Base-by-base conservation (phyloP, 108 stramenopile genomes). In the Ochromonas danica region DNA sequence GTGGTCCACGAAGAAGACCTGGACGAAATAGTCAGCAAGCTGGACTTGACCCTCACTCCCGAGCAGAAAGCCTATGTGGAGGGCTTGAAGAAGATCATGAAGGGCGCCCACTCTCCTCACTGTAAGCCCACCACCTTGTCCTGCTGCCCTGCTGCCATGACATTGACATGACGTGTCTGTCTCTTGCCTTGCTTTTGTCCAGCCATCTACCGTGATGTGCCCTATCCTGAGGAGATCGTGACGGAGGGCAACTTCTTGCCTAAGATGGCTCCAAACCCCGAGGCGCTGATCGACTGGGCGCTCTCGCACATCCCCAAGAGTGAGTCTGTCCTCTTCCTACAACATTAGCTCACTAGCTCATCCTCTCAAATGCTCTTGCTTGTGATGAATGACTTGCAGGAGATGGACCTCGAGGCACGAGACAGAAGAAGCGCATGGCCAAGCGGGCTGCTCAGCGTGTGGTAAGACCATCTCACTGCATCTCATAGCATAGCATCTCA, bases 371-470 rank as follows among this genome's bases (percentile, higher is more conserved):
- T 70, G 6, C 22, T 14, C 40, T 70, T 6, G 6, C 41, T 14
- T 70, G 6, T 38, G 6, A 42, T 70, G 25, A 60, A 25, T 25
- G 25, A 25, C 22, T 40, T 70, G 41, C 67, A 70, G 67, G 41
- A 41, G 72, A 17, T 75, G 72, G 72, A 38, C 72, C 72, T 42
- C 14, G 72, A 75, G 14, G 72, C 14, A 35, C 72, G 14, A 6
- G 72, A 42, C 72, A 75, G n/a, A 75, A 75, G 72, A 75, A 75
- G 51, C 72, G 72, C 36, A 36, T 27, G 31, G 72, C 36, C 14
- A 6, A 42, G 41, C 6, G 31, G 72, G 14, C 3, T 36, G 31
- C 17, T 14, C 6, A 14, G 6, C 45, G 45, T 14, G 14, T 6
- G 45, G 45, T 51, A 51, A 14, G 45, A 51, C 45, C 45, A 51